Evolutionary conservation across 495 filamentous ascomycete species (phyloP).

Genomic region (Hypoxylon perforatum): DNA sequence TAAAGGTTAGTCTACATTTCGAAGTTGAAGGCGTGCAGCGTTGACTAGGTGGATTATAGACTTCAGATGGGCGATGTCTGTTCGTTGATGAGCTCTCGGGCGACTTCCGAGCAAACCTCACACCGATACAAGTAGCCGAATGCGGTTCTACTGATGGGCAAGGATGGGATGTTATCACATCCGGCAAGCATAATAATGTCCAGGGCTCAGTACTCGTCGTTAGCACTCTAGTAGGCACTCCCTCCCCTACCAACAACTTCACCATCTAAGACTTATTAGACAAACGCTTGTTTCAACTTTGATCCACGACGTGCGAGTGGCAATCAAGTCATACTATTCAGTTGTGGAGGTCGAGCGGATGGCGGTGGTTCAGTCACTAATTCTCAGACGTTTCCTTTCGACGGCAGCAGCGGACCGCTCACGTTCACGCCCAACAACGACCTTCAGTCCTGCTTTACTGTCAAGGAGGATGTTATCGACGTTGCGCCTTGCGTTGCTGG

Average conservation of each 20-base stretch:
- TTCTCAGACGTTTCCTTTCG: slow-evolving; percentile 62
- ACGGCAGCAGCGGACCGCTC: slow-evolving; percentile 53
- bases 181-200: slow-evolving; percentile 60
- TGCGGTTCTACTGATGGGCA: slow-evolving; percentile 62
- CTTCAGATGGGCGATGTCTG: slow-evolving; percentile 63
- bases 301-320: slow-evolving; percentile 59
- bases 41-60: slow-evolving; percentile 45
- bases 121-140: slow-evolving; percentile 60
- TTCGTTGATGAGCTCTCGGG: slow-evolving; percentile 65
- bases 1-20: slow-evolving; percentile 51
- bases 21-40: no score
- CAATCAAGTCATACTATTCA: slow-evolving; percentile 63
- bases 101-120: slow-evolving; percentile 67
- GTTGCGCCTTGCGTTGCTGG: slow-evolving; percentile 55
- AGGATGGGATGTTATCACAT: slow-evolving; percentile 65
- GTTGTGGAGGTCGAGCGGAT: slow-evolving; percentile 66
- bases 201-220: slow-evolving; percentile 60
- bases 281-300: slow-evolving; percentile 67
- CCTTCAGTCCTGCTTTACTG: slow-evolving; percentile 56
- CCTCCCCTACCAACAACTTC: background rate
- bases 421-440: slow-evolving; percentile 56
- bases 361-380: slow-evolving; percentile 61
- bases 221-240: slow-evolving; percentile 56
- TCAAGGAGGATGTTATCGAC: slow-evolving; percentile 58
- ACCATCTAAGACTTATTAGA: slow-evolving; percentile 43